Conservation (phyloP, 345 rosid genomes). For the Murraya paniculata region DNA sequence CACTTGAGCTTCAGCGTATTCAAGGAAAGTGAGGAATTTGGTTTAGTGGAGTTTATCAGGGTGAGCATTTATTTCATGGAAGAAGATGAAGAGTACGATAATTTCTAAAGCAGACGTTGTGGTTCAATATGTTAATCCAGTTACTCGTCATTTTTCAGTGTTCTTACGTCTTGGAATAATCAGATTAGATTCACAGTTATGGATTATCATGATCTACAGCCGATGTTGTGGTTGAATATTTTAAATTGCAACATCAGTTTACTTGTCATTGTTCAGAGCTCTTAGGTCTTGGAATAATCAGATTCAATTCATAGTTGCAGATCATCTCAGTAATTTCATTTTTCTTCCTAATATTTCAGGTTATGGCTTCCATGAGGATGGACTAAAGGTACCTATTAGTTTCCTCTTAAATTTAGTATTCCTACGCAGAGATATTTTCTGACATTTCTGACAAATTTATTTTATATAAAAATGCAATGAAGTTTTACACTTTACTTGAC, state of each 20-base stretch:
- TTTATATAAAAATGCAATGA: background rate
- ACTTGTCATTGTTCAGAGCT: background rate
- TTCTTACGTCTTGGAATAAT: too few relatives aligned
- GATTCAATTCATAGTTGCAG: background rate
- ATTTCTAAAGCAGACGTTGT: background rate
- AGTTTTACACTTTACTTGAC: background rate
- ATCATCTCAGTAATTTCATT: slow-evolving; percentile 1
- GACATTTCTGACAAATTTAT: background rate
- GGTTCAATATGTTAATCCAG: background rate
- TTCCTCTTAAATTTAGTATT: background rate
- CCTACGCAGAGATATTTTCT: background rate
- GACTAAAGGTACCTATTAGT: slow-evolving; percentile 57
- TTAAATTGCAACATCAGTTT: background rate
- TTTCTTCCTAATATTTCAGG: slow-evolving; percentile 44
- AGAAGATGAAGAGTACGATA: background rate
- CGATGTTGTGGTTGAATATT: background rate
- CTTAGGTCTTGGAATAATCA: background rate
- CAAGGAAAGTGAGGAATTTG: slow-evolving; percentile 85
- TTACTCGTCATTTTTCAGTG: background rate
- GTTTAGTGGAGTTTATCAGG: slow-evolving; percentile 92
- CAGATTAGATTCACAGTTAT: background rate
- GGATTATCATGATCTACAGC: background rate
- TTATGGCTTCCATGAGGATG: slow-evolving; percentile 96
- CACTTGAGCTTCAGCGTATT: slow-evolving; percentile 63
- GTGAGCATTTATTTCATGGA: slow-evolving; percentile 28